A percentile compares a stretch with the other conserved stretches of the same genome.
Conservation (phyloP, 345 rosid genomes). For the Combretum micranthum region DNA sequence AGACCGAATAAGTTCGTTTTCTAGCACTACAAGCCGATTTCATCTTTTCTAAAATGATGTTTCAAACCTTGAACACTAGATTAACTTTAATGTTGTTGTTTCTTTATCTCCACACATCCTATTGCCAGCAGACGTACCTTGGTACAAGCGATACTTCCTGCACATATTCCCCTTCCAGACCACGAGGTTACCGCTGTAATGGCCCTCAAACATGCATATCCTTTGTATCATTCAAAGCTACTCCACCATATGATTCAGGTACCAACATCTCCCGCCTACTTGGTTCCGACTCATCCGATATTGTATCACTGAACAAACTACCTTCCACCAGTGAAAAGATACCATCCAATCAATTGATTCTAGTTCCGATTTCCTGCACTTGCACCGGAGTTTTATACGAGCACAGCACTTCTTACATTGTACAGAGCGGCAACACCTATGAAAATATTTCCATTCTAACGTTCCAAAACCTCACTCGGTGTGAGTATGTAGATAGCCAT, state of each 20-base stretch:
- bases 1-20: too few species aligned
- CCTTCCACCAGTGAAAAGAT: background rate
- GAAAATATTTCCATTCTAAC: background rate
- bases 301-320: conserved; percentile 17
- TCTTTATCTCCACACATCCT: too few species aligned
- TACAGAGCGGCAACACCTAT: background rate
- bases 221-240: conserved; percentile 17
- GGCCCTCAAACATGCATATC: conserved; percentile 23
- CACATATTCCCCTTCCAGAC: too few species aligned
- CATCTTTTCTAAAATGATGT: too few species aligned
- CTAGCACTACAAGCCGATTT: too few species aligned
- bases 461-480: conserved; percentile 16
- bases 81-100: too few species aligned
- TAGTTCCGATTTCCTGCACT: conserved; percentile 26
- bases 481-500: conserved; percentile 1
- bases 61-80: too few species aligned
- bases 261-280: conserved; percentile 19
- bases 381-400: conserved; percentile 18
- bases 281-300: conserved; percentile 14
- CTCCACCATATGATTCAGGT: conserved; percentile 9
- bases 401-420: conserved; percentile 13
- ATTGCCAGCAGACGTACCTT: too few species aligned
- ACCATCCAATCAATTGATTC: background rate
- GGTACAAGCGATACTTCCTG: too few species aligned
- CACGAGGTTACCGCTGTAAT: too few species aligned